Base-by-base conservation (phyloP, 2,329 filamentous ascomycete species). In the Coniella vitis region DNA sequence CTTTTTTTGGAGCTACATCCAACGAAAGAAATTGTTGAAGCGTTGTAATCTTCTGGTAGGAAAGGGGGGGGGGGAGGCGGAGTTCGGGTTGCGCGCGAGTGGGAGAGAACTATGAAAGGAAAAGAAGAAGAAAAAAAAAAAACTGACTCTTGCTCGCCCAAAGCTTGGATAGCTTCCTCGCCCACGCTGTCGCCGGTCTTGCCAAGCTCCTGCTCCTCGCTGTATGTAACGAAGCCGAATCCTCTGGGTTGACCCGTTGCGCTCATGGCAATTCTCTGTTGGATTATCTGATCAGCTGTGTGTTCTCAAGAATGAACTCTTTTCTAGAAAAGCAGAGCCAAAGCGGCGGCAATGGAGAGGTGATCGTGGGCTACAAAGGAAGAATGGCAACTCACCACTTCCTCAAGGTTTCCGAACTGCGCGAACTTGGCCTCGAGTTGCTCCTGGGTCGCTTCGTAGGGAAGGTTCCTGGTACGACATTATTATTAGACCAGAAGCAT, bases 191-290 rank as follows among this genome's bases (percentile, higher is more conserved):
- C 31, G 29, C 45, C 35, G 38, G 45, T 35, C 38, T 47, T n/a
- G n/a, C 20, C 37, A 19, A 7, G 29, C 4, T 17, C 14, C 16
- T 47, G 45, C 2, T 35, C 10, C 10, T 47, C 45, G 21, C 45
- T 41, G 45, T 35, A 47, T 20, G 22, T 39, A 37, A 47, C 37
- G 21, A 41, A 47, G 29, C 17, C 45, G 38, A 47, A 47, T 14
- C 45, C 45, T 20, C 35, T 40, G 38, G 20, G 35, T 21, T 12
- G 8, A 9, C 45, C 45, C 12, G 17, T 16, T 4, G 36, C 35
- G 5, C 39, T 34, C 5, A 2, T 34, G 44, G 36, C 29, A 14
- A 47, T 34, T 22, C 16, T 21, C 44, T 47, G 5, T 8, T 31
- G 16, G 2, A 7, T 19, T 22, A 4, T n/a, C n/a, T n/a, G n/a